These are phyloP conservation scores for Vigna hirtella DNA, from an alignment of 306 rosid species.

Conservation along the genomic window DNA sequence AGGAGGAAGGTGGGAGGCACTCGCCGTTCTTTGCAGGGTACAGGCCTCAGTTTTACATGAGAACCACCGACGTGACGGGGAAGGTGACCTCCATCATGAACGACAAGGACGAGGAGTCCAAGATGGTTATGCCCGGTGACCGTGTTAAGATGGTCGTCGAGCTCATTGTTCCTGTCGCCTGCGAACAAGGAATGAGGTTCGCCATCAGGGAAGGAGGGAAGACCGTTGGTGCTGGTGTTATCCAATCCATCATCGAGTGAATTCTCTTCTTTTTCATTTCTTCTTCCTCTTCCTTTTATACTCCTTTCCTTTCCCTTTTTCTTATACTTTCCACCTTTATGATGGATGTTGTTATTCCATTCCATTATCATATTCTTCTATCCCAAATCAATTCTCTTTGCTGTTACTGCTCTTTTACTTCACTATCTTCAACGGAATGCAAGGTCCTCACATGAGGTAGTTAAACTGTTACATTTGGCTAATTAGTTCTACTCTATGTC, in stretches of 20 bases:
- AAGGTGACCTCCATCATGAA: conserved; percentile 73
- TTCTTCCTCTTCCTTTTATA: background rate
- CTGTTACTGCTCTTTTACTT: too few species aligned
- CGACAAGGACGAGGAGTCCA: conserved; percentile 86
- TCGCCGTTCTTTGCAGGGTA: conserved; percentile 81
- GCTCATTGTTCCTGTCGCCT: conserved; percentile 78
- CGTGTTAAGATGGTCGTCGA: conserved; percentile 87
- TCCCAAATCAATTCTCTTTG: background rate
- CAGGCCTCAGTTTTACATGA: conserved; percentile 92
- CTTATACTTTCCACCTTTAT: background rate
- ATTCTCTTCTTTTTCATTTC: background rate
- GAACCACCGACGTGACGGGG: conserved; percentile 90
- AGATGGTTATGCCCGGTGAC: conserved; percentile 96
- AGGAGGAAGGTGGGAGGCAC: conserved; percentile 92
- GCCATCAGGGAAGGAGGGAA: conserved; percentile 95
- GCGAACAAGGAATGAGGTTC: conserved; percentile 93
- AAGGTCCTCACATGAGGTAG: background rate
- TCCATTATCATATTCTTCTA: background rate
- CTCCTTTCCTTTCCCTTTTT: background rate
- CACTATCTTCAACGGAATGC: background rate
- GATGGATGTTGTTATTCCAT: background rate
- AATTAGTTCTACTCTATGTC: background rate
- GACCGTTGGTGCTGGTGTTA: conserved; percentile 94
- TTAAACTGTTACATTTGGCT: background rate
- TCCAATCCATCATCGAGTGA: conserved; percentile 75